Evolutionary conservation across 768 basidiomycete species (phyloP).

Genomic region (Boletus tylopilopsis): DNA sequence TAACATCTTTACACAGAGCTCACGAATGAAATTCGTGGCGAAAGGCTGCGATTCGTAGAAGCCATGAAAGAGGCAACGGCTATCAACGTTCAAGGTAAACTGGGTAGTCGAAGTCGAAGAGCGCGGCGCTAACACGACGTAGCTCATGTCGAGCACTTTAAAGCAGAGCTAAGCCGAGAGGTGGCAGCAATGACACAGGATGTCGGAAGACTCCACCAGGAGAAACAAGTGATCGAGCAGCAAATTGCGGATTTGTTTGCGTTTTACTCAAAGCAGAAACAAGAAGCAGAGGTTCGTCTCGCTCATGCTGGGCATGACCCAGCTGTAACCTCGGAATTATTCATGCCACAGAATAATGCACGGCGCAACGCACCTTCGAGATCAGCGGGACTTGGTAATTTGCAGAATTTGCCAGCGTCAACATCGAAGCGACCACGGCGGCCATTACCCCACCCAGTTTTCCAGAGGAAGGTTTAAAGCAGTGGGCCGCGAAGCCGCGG

Average conservation of each 20-base stretch:
- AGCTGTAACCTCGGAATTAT: background rate
- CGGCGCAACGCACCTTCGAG: constrained; percentile 22
- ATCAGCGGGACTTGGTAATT: constrained; percentile 19
- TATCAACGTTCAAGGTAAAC: constrained; percentile 76
- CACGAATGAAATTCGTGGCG: constrained; percentile 80
- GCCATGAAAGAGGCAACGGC: constrained; percentile 94
- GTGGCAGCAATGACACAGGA: constrained; percentile 73
- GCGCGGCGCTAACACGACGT: constrained; percentile 4
- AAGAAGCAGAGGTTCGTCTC: constrained; percentile 31
- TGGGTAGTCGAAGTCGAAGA: background rate
- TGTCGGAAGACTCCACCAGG: constrained; percentile 61
- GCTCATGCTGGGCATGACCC: background rate
- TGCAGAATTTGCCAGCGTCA: constrained; percentile 27
- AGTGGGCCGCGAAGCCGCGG: background rate
- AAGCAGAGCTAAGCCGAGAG: constrained; percentile 72
- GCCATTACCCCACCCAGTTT: constrained; percentile 30
- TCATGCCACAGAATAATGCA: constrained; percentile 17
- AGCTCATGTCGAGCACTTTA: constrained; percentile 89
- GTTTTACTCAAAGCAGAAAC: constrained; percentile 67
- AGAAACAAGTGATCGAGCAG: constrained; percentile 61
- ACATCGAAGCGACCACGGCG: constrained; percentile 22
- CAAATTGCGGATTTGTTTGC: constrained; percentile 72
- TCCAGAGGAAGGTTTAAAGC: constrained; percentile 19
- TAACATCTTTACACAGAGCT: constrained; percentile 48
- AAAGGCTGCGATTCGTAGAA: constrained; percentile 82